A percentile compares a stretch with the other conserved stretches of the same genome.
Evolutionary conservation across 2,329 filamentous ascomycete genomes (phyloP).

Genomic region (Pseudohalonectria lignicola): DNA sequence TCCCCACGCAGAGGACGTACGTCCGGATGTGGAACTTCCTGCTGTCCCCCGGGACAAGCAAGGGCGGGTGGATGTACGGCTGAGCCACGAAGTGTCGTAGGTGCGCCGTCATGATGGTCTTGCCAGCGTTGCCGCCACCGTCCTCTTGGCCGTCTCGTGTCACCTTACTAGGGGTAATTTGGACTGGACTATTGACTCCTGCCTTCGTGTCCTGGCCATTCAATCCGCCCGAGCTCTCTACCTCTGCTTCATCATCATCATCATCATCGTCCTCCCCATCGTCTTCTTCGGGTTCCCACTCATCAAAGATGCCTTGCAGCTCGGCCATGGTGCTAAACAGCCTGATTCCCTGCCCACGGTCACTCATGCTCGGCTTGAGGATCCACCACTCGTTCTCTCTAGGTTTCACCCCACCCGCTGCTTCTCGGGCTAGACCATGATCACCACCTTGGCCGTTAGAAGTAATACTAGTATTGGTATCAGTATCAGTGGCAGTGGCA

Average conservation of each 20-base stretch:
- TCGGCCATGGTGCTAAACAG: slow-evolving; percentile 80
- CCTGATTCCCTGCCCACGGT: slow-evolving; percentile 84
- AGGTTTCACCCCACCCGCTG: neutral
- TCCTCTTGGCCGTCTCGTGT: slow-evolving; percentile 12
- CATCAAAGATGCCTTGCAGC: slow-evolving; percentile 79
- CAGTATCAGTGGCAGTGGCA: neutral
- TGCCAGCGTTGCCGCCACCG: slow-evolving; percentile 20
- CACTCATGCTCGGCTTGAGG: slow-evolving; percentile 94
- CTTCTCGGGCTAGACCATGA: too few relatives aligned
- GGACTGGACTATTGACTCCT: too few relatives aligned
- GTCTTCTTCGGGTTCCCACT: slow-evolving; percentile 70
- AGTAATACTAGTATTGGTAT: too few relatives aligned
- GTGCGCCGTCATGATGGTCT: slow-evolving; percentile 68
- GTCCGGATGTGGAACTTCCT: slow-evolving; percentile 93
- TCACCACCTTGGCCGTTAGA: too few relatives aligned
- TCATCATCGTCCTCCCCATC: slow-evolving; percentile 36
- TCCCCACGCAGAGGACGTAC: slow-evolving; percentile 75
- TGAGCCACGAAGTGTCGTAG: slow-evolving; percentile 94
- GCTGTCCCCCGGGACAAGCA: slow-evolving; percentile 54
- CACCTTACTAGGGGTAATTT: too few relatives aligned
- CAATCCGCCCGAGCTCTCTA: slow-evolving; percentile 8
- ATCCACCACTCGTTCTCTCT: slow-evolving; percentile 77
- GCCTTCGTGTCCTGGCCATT: slow-evolving; percentile 4
- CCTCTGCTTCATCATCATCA: slow-evolving; percentile 16
- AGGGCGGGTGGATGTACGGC: slow-evolving; percentile 82